A percentile compares a stretch with the other conserved stretches of the same genome.
phyloP scores from a whole-genome alignment of 352 stramenopile species.

The Peronospora farinosa region DNA sequence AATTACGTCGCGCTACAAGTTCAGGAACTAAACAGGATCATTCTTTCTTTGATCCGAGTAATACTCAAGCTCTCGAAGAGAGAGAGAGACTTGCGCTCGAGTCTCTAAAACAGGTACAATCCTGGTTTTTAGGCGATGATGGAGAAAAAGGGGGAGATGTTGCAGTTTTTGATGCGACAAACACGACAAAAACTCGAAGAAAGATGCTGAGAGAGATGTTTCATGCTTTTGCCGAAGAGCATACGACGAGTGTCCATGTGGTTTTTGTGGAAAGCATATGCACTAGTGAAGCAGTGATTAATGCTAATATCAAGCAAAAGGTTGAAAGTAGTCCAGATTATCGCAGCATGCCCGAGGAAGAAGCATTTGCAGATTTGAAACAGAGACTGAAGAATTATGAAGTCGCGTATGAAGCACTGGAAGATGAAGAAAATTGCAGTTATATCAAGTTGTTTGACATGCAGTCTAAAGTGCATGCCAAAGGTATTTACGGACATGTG shows the following conservation, averaged over 20 bases:
- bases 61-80: constrained; percentile 63
- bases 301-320: constrained; percentile 77
- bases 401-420: constrained; percentile 79
- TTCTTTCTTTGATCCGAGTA: constrained; percentile 91
- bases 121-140: constrained; percentile 44
- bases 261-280: constrained; percentile 93
- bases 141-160: constrained; percentile 58
- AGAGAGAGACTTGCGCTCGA: constrained; percentile 80
- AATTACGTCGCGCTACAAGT: constrained; percentile 86
- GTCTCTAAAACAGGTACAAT: constrained; percentile 56
- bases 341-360: constrained; percentile 55
- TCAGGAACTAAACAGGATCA: constrained; percentile 62
- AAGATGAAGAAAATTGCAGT: constrained; percentile 80
- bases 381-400: constrained; percentile 86
- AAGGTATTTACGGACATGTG: constrained; percentile 82
- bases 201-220: constrained; percentile 58
- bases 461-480: constrained; percentile 82
- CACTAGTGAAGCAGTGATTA: constrained; percentile 87
- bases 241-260: constrained; percentile 79
- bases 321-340: constrained; percentile 79
- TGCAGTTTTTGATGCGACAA: constrained; percentile 88
- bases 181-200: constrained; percentile 70
- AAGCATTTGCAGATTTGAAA: constrained; percentile 73
- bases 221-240: constrained; percentile 37
- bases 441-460: constrained; percentile 89